Conservation (phyloP, 164 flowering plant species). For the Tetrastigma voinierianum region DNA sequence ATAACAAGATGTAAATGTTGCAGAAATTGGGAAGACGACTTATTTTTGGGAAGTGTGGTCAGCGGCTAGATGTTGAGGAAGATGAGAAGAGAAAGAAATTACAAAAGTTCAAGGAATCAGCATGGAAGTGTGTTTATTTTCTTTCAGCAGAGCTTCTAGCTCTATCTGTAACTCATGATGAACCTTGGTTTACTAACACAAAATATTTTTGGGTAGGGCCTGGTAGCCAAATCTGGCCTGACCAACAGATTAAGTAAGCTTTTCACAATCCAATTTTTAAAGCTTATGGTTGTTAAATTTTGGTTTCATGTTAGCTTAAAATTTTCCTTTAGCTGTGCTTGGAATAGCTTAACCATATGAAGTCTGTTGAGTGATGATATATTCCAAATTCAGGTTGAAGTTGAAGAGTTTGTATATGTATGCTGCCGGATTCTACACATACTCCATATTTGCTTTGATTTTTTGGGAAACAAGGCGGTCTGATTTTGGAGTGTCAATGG, state of each 20-base stretch:
- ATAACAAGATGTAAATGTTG: constrained; percentile 14
- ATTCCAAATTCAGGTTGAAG: constrained; percentile 53
- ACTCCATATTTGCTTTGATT: constrained; percentile 87
- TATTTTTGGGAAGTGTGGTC: constrained; percentile 53
- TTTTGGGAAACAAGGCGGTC: constrained; percentile 98
- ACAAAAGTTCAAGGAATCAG: constrained; percentile 90
- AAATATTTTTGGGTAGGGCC: constrained; percentile 86
- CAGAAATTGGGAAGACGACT: constrained; percentile 63
- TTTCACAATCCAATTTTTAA: not conserved
- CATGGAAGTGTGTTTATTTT: constrained; percentile 89
- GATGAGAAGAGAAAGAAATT: constrained; percentile 59
- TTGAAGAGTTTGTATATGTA: constrained; percentile 83
- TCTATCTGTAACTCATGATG: constrained; percentile 73
- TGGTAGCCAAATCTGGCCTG: constrained; percentile 92
- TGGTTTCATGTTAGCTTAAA: not conserved
- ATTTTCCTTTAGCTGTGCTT: not conserved
- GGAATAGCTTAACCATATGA: constrained; percentile 3
- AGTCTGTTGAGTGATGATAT: constrained; percentile 1
- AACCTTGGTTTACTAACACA: constrained; percentile 93
- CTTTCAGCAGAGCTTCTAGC: constrained; percentile 88
- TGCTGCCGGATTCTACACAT: constrained; percentile 84
- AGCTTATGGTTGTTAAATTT: not conserved
- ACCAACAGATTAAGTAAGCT: constrained; percentile 83
- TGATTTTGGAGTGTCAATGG: constrained; percentile 93
- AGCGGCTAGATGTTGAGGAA: constrained; percentile 20